phyloP scores from a whole-genome alignment of 352 stramenopile genomes.

The Pythium pyrilobum region DNA sequence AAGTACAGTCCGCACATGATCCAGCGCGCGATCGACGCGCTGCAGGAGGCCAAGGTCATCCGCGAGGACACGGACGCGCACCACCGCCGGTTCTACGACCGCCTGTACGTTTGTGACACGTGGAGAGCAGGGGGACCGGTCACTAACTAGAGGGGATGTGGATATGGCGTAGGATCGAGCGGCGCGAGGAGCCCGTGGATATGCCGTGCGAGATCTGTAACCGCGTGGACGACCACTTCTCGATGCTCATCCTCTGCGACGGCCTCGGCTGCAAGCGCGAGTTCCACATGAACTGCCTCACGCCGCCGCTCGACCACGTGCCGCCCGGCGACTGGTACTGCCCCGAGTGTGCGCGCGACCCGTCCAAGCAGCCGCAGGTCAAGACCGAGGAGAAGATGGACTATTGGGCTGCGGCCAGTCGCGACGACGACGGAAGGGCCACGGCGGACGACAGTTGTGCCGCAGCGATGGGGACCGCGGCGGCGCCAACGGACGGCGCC shows the following conservation, averaged over 20 bases:
- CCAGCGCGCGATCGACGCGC: slow-evolving; percentile 36
- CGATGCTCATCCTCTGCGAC: slow-evolving; percentile 80
- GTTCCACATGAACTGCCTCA: slow-evolving; percentile 85
- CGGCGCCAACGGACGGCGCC: not conserved
- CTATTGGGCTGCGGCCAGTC: slow-evolving; percentile 1
- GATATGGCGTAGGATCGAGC: slow-evolving; percentile 49
- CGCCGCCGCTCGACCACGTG: slow-evolving; percentile 50
- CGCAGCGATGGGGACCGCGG: not conserved
- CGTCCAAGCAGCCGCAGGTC: slow-evolving; percentile 23
- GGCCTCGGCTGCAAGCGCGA: slow-evolving; percentile 75
- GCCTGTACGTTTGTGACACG: slow-evolving; percentile 44
- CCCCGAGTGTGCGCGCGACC: slow-evolving; percentile 50
- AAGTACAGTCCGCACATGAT: slow-evolving; percentile 72
- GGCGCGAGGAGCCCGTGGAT: slow-evolving; percentile 55
- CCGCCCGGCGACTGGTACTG: slow-evolving; percentile 78
- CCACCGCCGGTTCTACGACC: slow-evolving; percentile 63
- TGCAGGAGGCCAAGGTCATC: slow-evolving; percentile 70
- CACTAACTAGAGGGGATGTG: not conserved
- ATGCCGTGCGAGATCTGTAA: slow-evolving; percentile 82
- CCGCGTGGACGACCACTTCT: slow-evolving; percentile 76
- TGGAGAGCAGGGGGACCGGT: not conserved
- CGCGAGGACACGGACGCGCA: slow-evolving; percentile 53
- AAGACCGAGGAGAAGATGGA: slow-evolving; percentile 13
- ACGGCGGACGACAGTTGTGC: slow-evolving; percentile 1
- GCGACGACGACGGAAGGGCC: slow-evolving; percentile 5